Evolutionary conservation across 2,329 filamentous ascomycete genomes (phyloP).

Genomic region (Gnomoniopsis sp.): DNA sequence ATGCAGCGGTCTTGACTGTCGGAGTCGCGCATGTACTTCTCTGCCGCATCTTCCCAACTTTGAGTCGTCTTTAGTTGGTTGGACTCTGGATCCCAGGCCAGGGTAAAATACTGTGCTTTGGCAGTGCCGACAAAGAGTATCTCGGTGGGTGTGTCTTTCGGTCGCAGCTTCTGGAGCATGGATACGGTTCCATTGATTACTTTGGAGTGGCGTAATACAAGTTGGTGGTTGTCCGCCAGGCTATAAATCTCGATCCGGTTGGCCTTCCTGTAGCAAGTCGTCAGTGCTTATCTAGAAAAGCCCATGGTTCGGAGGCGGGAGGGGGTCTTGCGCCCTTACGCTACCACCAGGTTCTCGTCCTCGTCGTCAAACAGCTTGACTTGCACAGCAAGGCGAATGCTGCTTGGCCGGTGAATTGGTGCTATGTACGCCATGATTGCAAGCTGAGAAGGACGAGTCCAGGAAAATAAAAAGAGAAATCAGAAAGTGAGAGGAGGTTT

Average conservation of each 20-base stretch:
- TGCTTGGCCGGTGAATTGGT: constrained; percentile 88
- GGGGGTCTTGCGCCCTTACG: constrained; percentile 56
- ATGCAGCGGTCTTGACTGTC: constrained; percentile 80
- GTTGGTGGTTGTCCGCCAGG: constrained; percentile 55
- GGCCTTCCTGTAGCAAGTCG: constrained; percentile 58
- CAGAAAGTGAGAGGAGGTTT: background rate
- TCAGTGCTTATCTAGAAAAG: constrained; percentile 24
- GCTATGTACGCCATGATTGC: constrained; percentile 83
- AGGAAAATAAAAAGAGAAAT: background rate
- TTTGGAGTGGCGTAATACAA: constrained; percentile 64
- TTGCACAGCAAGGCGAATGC: constrained; percentile 83
- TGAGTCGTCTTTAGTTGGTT: constrained; percentile 49
- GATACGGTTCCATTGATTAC: constrained; percentile 81
- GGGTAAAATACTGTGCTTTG: constrained; percentile 83
- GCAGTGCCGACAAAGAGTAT: constrained; percentile 92
- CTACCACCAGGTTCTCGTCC: constrained; percentile 80
- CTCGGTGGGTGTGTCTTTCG: constrained; percentile 70
- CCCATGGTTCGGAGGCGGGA: background rate
- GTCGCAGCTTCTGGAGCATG: constrained; percentile 77
- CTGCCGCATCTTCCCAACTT: constrained; percentile 49
- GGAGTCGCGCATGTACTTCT: constrained; percentile 67
- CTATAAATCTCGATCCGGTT: constrained; percentile 85
- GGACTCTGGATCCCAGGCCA: constrained; percentile 70
- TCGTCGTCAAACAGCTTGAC: constrained; percentile 70
- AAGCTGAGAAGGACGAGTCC: background rate